Percentiles rank a stretch among this genome's conserved stretches.
Evolutionary conservation across 441 rosid species (phyloP).

Genomic region (Melastoma candidum): DNA sequence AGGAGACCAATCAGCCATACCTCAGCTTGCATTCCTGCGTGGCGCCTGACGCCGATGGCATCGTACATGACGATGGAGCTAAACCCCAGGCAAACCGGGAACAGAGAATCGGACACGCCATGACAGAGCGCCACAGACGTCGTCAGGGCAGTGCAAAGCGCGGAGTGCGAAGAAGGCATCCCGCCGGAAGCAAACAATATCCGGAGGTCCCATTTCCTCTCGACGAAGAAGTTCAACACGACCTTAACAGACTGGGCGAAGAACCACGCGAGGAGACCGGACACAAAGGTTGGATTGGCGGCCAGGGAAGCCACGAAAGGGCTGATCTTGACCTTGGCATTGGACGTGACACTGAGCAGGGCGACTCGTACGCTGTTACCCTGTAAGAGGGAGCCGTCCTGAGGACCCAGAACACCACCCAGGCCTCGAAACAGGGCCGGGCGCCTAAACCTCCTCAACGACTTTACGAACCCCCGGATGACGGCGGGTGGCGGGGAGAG

Average conservation of each 20-base stretch:
- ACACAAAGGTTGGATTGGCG: constrained; percentile 75
- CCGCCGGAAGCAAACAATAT: constrained; percentile 73
- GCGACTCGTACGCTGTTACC: constrained; percentile 59
- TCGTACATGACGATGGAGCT: constrained; percentile 93
- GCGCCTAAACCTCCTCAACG: constrained; percentile 21
- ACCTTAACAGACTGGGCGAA: constrained; percentile 63
- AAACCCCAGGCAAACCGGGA: constrained; percentile 93
- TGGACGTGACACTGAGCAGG: constrained; percentile 59
- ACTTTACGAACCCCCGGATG: constrained; percentile 24
- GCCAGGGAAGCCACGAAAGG: constrained; percentile 71
- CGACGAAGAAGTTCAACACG: constrained; percentile 67
- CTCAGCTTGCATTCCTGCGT: constrained; percentile 97
- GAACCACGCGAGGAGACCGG: constrained; percentile 71
- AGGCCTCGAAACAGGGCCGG: constrained; percentile 31
- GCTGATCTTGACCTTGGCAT: constrained; percentile 60
- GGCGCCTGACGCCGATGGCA: constrained; percentile 88
- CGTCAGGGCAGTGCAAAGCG: constrained; percentile 78
- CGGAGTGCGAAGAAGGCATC: constrained; percentile 96
- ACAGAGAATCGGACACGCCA: constrained; percentile 79
- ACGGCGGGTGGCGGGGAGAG: constrained; percentile 18
- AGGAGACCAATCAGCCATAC: constrained; percentile 22
- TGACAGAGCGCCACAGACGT: constrained; percentile 88
- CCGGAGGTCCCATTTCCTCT: constrained; percentile 81
- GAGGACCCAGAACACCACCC: constrained; percentile 37
- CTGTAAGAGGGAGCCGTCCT: constrained; percentile 24